phyloP scores from a whole-genome alignment of 2,329 filamentous ascomycete genomes.

The Mollisia scopiformis region DNA sequence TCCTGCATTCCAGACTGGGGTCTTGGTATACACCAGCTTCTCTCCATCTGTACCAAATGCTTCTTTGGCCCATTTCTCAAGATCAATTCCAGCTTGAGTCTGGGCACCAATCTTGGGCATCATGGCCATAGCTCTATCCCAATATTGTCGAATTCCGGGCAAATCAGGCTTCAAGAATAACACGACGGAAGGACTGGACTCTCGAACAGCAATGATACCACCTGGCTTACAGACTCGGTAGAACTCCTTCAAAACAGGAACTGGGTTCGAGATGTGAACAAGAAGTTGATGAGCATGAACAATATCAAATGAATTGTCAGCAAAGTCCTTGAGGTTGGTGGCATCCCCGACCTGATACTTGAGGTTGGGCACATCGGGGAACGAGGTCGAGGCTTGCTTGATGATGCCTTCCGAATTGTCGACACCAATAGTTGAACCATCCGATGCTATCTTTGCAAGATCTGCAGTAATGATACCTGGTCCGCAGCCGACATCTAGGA shows the following conservation, averaged over 20 bases:
- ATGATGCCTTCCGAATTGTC: conserved; percentile 33
- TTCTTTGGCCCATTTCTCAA: conserved; percentile 19
- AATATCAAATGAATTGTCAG: conserved; percentile 57
- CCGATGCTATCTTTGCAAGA: conserved; percentile 42
- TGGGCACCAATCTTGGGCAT: conserved; percentile 17
- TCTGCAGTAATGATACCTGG: conserved; percentile 52
- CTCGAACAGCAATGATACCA: conserved; percentile 54
- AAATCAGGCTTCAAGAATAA: conserved; percentile 18
- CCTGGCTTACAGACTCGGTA: conserved; percentile 53
- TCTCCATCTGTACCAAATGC: conserved; percentile 14
- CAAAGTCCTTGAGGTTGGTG: conserved; percentile 37
- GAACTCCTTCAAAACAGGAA: conserved; percentile 55
- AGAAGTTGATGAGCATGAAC: conserved; percentile 62
- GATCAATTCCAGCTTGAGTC: conserved; percentile 12
- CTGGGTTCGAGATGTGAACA: conserved; percentile 55
- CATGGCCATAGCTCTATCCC: conserved; percentile 3
- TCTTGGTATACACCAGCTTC: conserved; percentile 8
- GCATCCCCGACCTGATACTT: conserved; percentile 28
- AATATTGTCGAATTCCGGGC: conserved; percentile 16
- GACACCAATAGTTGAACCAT: conserved; percentile 44
- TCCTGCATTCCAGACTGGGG: conserved; percentile 14
- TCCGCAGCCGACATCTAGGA: conserved; percentile 53
- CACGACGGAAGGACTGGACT: conserved; percentile 27
- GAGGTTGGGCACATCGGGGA: conserved; percentile 22
- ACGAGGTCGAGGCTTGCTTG: conserved; percentile 11